Evolutionary conservation across 176 grass and related monocot species (phyloP), one percentile per base, ranked within the genome.

Genomic region (Rhynchospora pubera): DNA sequence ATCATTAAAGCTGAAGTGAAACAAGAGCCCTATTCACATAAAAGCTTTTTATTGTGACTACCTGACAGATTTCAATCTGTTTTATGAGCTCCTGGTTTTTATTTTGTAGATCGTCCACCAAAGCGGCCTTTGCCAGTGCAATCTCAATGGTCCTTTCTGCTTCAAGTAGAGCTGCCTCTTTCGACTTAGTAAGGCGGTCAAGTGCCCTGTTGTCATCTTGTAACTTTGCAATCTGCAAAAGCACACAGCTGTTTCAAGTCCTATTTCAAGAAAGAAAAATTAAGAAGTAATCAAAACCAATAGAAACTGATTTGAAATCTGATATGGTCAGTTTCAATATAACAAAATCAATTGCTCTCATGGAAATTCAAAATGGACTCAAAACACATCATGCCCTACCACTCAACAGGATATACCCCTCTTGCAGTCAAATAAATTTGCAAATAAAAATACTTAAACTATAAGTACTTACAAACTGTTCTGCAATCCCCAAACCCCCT

Each of bases 21-120:
- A 0, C 48, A 51, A 51, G 48, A 51, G 48, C 4, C 7, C 48
- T 51, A 51, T 9, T 11, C 48, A 51, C 9, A 28, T 8, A 77
- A 18, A 13, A 67, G 44, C 9, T 61, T 19, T 61, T 21, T 8
- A 77, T 56, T 77, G 50, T 15, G 16, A 26, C 18, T 91, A 93
- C 96, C 96, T 99, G 93, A 79, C 91, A 95, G 21, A 99, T 99
- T 82, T 99, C 96, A 48, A 99, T 95, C 64, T 95, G 96, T 84
- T 99, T 95, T 87, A 95, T 90, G 83, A 99, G 76, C 50, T 95
- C 96, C 58, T 93, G 96, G 74, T 95, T 99, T 80, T 93, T 99
- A 72, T 99, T 95, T 81, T 99, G 92, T 70, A 99, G 62, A 85
- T 99, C 93, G 84, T 95, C 96, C 13, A 99, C 96, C 83, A 99